phyloP scores from a whole-genome alignment of 495 filamentous ascomycete species.

The Penicillium flavigenum region DNA sequence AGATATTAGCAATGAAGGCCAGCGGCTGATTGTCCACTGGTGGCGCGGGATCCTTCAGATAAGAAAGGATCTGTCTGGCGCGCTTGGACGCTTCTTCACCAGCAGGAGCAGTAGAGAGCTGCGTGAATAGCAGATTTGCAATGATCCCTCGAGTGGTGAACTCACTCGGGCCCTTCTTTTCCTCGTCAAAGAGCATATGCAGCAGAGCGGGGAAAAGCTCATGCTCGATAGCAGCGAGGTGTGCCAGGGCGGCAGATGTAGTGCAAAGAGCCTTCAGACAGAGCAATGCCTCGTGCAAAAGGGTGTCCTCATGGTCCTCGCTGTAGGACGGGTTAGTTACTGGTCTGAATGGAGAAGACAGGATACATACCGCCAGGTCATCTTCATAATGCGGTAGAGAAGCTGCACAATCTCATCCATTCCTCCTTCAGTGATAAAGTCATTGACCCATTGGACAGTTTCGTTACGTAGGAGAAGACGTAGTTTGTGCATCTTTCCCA shows the following conservation, averaged over 20 bases:
- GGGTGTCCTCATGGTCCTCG: slow-evolving; percentile 93
- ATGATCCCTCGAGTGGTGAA: slow-evolving; percentile 90
- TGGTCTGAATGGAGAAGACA: neutral
- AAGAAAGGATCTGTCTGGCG: slow-evolving; percentile 67
- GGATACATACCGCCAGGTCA: slow-evolving; percentile 85
- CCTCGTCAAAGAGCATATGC: slow-evolving; percentile 89
- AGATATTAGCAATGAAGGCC: slow-evolving; percentile 85
- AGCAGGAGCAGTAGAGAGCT: slow-evolving; percentile 60
- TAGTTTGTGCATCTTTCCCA: slow-evolving; percentile 92
- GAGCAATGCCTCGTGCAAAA: slow-evolving; percentile 88
- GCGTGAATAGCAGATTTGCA: slow-evolving; percentile 80
- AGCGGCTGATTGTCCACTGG: slow-evolving; percentile 72
- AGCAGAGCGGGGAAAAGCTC: slow-evolving; percentile 85
- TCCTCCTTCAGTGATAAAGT: slow-evolving; percentile 82
- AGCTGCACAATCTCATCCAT: slow-evolving; percentile 89
- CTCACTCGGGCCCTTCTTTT: slow-evolving; percentile 95
- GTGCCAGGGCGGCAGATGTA: slow-evolving; percentile 75
- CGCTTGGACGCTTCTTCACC: slow-evolving; percentile 54
- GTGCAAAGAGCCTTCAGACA: slow-evolving; percentile 96
- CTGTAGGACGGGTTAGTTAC: slow-evolving; percentile 44
- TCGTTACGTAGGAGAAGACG: slow-evolving; percentile 89
- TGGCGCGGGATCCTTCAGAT: slow-evolving; percentile 77
- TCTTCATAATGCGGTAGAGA: slow-evolving; percentile 83
- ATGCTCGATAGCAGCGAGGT: slow-evolving; percentile 74
- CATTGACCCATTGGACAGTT: slow-evolving; percentile 90